Evolutionary conservation across 2,329 filamentous ascomycete genomes (phyloP).

Genomic region (Rhinocladiella similis): DNA sequence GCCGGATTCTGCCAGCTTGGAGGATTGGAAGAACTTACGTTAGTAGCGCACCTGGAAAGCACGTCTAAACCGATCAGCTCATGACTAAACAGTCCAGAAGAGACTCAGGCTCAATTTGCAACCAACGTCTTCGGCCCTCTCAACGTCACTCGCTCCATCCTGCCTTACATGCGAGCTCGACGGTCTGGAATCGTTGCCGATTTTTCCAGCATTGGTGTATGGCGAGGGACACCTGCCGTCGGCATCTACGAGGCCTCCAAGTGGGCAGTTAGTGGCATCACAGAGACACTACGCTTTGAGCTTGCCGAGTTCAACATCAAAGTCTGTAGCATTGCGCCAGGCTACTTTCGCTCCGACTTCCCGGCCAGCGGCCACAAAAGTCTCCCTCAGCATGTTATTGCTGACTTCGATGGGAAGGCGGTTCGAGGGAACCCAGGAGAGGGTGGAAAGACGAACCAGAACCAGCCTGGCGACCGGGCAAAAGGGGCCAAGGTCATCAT

Average conservation of each 20-base stretch:
- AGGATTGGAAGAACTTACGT: slow-evolving; percentile 33
- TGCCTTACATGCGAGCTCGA: slow-evolving; percentile 38
- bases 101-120: slow-evolving; percentile 27
- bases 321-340: slow-evolving; percentile 39
- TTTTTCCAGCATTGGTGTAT: slow-evolving; percentile 26
- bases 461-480: slow-evolving; percentile 56
- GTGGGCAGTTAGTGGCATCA: slow-evolving; percentile 32
- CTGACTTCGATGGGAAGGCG: slow-evolving; percentile 18
- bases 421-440: slow-evolving; percentile 12
- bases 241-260: slow-evolving; percentile 41
- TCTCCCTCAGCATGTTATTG: slow-evolving; percentile 7
- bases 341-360: slow-evolving; percentile 29
- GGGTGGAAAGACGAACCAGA: slow-evolving; percentile 37
- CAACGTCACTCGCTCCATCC: slow-evolving; percentile 37
- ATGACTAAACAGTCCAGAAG: slow-evolving; percentile 27
- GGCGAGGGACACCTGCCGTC: slow-evolving; percentile 30
- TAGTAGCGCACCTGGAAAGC: neutral
- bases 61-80: neutral
- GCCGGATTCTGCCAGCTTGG: slow-evolving; percentile 34
- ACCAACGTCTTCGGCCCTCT: slow-evolving; percentile 42
- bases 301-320: slow-evolving; percentile 36
- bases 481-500: slow-evolving; percentile 56
- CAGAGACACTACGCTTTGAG: slow-evolving; percentile 34
- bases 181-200: slow-evolving; percentile 34
- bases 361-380: slow-evolving; percentile 13